These are phyloP conservation scores for Podila epigama DNA, from an alignment of 192 early-diverging fungal species.

Conservation along the genomic window DNA sequence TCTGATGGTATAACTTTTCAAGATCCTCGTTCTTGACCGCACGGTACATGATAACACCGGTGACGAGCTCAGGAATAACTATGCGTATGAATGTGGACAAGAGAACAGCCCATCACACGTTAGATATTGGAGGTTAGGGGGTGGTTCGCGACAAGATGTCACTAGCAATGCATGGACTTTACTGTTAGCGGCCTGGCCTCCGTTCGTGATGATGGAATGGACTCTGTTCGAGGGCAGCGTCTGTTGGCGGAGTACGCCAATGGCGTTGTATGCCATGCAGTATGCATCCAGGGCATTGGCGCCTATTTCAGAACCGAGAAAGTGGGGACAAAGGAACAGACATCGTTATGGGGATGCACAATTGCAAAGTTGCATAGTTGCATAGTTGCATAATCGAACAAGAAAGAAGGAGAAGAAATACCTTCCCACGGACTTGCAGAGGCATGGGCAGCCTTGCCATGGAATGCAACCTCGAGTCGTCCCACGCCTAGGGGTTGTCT, in stretches of 20 bases:
- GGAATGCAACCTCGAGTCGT: slow-evolving; percentile 66
- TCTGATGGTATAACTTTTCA: slow-evolving; percentile 57
- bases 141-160: background rate
- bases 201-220: slow-evolving; percentile 84
- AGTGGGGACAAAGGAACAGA: no score
- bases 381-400: no score
- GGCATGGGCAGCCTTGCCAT: slow-evolving; percentile 78
- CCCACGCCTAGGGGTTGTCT: slow-evolving; percentile 52
- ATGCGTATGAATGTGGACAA: slow-evolving; percentile 19
- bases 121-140: slow-evolving; percentile 2
- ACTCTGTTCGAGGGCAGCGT: slow-evolving; percentile 70
- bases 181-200: slow-evolving; percentile 66
- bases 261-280: slow-evolving; percentile 66
- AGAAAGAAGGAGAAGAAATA: slow-evolving; percentile 5
- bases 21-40: slow-evolving; percentile 63
- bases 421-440: slow-evolving; percentile 52
- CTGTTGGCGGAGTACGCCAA: slow-evolving; percentile 79
- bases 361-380: background rate
- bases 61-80: slow-evolving; percentile 73
- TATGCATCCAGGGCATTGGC: slow-evolving; percentile 86
- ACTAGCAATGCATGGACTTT: background rate
- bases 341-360: no score
- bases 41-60: slow-evolving; percentile 66
- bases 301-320: slow-evolving; percentile 33
- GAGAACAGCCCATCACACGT: slow-evolving; percentile 16